Conservation (phyloP, 1,284 basidiomycete species). For the Wallemia mellicola region DNA sequence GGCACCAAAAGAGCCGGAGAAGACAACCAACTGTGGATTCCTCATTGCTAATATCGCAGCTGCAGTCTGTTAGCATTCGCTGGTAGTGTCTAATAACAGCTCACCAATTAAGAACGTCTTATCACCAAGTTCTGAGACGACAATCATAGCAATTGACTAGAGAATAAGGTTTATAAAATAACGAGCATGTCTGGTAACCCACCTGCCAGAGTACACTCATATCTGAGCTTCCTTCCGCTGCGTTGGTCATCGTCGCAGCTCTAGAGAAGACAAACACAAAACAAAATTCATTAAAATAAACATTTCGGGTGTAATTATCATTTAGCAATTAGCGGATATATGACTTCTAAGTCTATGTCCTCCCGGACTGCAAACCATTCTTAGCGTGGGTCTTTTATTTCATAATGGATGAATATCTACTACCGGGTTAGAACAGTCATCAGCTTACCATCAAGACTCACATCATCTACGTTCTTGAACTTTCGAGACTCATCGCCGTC, state of each 20-base stretch:
- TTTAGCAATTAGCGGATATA: no score
- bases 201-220: not conserved
- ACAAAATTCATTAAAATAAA: not conserved
- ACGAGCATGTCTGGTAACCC: not conserved
- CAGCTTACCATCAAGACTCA: not conserved
- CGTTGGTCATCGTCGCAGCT: not conserved
- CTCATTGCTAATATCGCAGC: constrained; percentile 89
- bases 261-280: not conserved
- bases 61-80: not conserved
- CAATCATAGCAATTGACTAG: constrained; percentile 59
- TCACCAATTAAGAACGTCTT: constrained; percentile 74
- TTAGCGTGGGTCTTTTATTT: not conserved
- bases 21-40: constrained; percentile 57
- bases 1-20: constrained; percentile 61
- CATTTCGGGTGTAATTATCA: not conserved
- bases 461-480: not conserved
- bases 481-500: constrained; percentile 11
- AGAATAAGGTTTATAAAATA: not conserved
- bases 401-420: not conserved
- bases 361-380: not conserved
- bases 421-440: not conserved
- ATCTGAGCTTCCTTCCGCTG: not conserved
- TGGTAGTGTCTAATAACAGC: not conserved
- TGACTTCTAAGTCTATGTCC: no score
- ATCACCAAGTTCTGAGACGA: constrained; percentile 77